A percentile compares a stretch with the other conserved stretches of the same genome.
Evolutionary conservation across 2,329 filamentous ascomycete genomes (phyloP).

Genomic region (Aspergillus tanneri): DNA sequence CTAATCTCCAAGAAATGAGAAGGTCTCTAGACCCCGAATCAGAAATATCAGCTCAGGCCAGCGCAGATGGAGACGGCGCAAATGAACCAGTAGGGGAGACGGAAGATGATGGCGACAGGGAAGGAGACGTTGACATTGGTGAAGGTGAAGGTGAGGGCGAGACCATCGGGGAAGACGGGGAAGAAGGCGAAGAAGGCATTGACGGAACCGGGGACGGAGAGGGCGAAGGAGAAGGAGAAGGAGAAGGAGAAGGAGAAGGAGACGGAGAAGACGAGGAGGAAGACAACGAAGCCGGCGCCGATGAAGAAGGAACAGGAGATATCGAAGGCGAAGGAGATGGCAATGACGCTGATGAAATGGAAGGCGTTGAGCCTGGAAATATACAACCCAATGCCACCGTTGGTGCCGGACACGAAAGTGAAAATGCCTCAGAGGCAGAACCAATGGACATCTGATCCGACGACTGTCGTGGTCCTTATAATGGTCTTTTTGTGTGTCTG

Average conservation of each 20-base stretch:
- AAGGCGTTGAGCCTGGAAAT: slow-evolving; percentile 18
- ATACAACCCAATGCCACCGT: slow-evolving; percentile 10
- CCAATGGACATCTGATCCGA: neutral
- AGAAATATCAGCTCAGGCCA: slow-evolving; percentile 24
- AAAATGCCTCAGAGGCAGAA: neutral
- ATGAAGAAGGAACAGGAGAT: slow-evolving; percentile 14
- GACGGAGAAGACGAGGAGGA: slow-evolving; percentile 12
- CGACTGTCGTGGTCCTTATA: too few relatives aligned
- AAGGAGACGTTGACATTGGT: slow-evolving; percentile 13
- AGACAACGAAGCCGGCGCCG: slow-evolving; percentile 21
- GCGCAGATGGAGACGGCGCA: slow-evolving; percentile 22
- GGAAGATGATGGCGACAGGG: slow-evolving; percentile 22
- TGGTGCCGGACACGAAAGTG: too few relatives aligned
- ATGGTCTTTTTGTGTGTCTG: too few relatives aligned
- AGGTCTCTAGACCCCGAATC: slow-evolving; percentile 26
- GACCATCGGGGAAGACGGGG: slow-evolving; percentile 11
- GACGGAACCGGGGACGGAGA: slow-evolving; percentile 14
- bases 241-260: slow-evolving; percentile 14
- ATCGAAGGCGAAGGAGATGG: slow-evolving; percentile 10
- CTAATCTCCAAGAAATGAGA: slow-evolving; percentile 24
- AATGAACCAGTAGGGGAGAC: slow-evolving; percentile 22
- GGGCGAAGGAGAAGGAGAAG: slow-evolving; percentile 13
- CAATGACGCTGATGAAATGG: slow-evolving; percentile 11
- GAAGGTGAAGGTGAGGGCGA: slow-evolving; percentile 17
- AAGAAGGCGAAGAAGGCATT: slow-evolving; percentile 12